Base-by-base conservation (phyloP, 2,329 filamentous ascomycete species). In the Fusarium luffae region DNA sequence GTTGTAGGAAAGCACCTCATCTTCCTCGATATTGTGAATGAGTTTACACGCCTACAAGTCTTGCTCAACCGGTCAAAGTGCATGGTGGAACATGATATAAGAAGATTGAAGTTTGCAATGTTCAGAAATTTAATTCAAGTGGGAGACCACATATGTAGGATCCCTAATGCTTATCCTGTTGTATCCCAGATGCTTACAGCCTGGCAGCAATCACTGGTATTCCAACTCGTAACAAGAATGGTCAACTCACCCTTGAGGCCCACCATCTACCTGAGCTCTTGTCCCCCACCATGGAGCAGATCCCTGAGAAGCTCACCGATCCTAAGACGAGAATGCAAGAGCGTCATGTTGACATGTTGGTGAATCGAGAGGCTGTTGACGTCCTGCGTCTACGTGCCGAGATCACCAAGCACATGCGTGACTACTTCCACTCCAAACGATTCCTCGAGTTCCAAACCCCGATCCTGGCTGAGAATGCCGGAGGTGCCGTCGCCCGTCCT, bases 391-490 rank as follows among this genome's bases (percentile, higher is more conserved):
- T 96, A 25, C 90, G 95, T 37, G 90, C 93, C 1, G 83, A 89
- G 40, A 88, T 98, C 63, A 90, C 93, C 68, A 89, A 90, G 62
- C 87, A 88, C 70, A 85, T 98, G 69, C 89, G 93, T 37, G 85
- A 88, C 54, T 93, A 92, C 77, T 88, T 98, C 58, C 84, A 93
- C 63, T 84, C 88, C 11, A 85, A 87, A 47, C 86, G 87, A 8
- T 98, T 98, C 76, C 83, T 94, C 56, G 94, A 98, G 80, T 94
- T 98, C 48, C 92, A 92, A 73, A 99, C 96, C 0, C 96, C 96
- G 1, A 93, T 98, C 60, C 85, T 99, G 54, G 90, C 92, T 10
- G 89, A 91, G 48, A 87, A 90, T 51, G 94, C 94, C 3, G 92
- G 94, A n/a, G 96, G 96, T 42, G 96, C 96, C 7, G 86, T 90